A percentile compares a stretch with the other conserved stretches of the same genome.
These are phyloP conservation scores for Persicaria maculosa DNA, from an alignment of 148 eudicot genomes.

Conservation along the genomic window DNA sequence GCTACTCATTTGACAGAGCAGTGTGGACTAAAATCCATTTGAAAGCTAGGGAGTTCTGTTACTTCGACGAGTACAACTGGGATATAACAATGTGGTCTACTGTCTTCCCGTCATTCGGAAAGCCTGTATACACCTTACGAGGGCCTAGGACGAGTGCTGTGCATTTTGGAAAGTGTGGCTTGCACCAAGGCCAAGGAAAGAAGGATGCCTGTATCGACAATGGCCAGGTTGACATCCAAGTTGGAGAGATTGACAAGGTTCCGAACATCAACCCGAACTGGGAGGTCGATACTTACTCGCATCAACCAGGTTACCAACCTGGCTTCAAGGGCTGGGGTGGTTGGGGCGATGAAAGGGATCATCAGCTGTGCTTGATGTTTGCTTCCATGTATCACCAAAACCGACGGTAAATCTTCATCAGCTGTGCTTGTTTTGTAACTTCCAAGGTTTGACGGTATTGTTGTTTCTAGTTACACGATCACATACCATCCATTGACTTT, in stretches of 20 bases:
- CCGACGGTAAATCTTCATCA: conserved; percentile 33
- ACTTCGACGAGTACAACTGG: conserved; percentile 92
- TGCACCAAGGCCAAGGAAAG: conserved; percentile 87
- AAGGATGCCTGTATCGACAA: conserved; percentile 52
- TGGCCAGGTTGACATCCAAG: conserved; percentile 45
- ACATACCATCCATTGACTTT: background rate
- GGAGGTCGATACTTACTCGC: conserved; percentile 43
- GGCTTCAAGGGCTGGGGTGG: conserved; percentile 98
- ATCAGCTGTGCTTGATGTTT: conserved; percentile 60
- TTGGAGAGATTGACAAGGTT: conserved; percentile 47
- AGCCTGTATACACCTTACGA: conserved; percentile 67
- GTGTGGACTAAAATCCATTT: conserved; percentile 77
- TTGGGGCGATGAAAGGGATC: conserved; percentile 90
- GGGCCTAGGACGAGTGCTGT: conserved; percentile 84
- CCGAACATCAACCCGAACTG: conserved; percentile 52
- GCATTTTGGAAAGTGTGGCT: conserved; percentile 91
- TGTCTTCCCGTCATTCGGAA: conserved; percentile 86
- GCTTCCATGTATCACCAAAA: conserved; percentile 51
- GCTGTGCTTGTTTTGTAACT: conserved; percentile 48
- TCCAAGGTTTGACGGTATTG: background rate
- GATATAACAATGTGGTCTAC: conserved; percentile 98
- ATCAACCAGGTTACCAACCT: conserved; percentile 75
- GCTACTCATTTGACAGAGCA: conserved; percentile 73
- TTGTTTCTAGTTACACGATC: background rate
- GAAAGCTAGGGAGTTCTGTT: conserved; percentile 65